Evolutionary conservation across 768 basidiomycete genomes (phyloP), one percentile per base, ranked within the genome.

Genomic region (Rossbeevera mucosa): DNA sequence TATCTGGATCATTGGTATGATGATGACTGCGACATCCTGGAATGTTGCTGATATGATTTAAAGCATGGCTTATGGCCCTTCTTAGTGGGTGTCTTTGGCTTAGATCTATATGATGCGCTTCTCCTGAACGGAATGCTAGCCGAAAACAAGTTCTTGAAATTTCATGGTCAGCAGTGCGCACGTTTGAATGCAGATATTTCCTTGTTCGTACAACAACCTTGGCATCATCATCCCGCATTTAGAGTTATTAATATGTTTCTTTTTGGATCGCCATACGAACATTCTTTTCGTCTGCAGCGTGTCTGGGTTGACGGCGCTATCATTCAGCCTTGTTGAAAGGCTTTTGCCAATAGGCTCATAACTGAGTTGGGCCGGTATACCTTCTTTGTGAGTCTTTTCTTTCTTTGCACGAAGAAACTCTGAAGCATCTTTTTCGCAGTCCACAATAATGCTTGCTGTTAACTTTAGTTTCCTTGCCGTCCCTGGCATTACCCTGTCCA

Each of bases 381-480:
- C 22, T 53, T 53, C 1, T 50, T 61, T 33, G 59, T 57, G 29
- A 21, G 58, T 44, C 20, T 7, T 3, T 2, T 38, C 18, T 38
- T 38, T 36, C 9, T 38, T 38, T 11, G 2, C 36, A 5, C 36
- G 18, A 18, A 16, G 18, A 38, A 38, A 18, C 11, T 11, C 18
- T 38, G 18, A 38, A 38, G 36, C 18, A 5, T 4, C 36, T 18
- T 38, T 38, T 38, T 38, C 36, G 11, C 21, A 59, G 58, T 59
- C 58, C 16, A 59, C 54, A 28, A 59, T 61, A 11, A 57, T 59
- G 54, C 50, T 59, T 8, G 59, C 58, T 1, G 59, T 59, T 3
- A 44, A 61, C 4, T 33, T 59, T 41, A 52, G 58, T 18, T 54
- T 60, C 25, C 60, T 60, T 2, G 31, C 59, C 13, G 40, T 61